Evolutionary conservation across 306 rosid species (phyloP).

Genomic region (Quercus robur): DNA sequence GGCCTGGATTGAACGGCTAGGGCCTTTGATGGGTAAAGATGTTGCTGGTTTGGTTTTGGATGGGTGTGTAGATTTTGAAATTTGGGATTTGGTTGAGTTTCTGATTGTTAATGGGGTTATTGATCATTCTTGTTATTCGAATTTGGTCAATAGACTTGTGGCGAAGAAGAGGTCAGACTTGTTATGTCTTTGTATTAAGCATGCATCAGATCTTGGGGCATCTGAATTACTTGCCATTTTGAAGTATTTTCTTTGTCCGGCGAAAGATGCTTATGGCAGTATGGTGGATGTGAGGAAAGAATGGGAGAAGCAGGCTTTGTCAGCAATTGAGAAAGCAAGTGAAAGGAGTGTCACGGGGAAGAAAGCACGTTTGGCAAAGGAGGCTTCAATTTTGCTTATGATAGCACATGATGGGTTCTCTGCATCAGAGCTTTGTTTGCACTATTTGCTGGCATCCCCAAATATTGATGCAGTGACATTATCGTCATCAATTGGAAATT

Average conservation of each 20-base stretch:
- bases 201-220: conserved; percentile 56
- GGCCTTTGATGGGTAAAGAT: conserved; percentile 41
- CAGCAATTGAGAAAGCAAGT: conserved; percentile 49
- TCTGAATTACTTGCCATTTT: conserved; percentile 58
- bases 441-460: conserved; percentile 66
- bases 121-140: conserved; percentile 41
- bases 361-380: conserved; percentile 47
- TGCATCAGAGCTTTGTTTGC: conserved; percentile 62
- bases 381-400: conserved; percentile 78
- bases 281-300: conserved; percentile 58
- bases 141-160: conserved; percentile 45
- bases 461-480: conserved; percentile 52
- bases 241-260: conserved; percentile 66
- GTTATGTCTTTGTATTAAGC: conserved; percentile 62
- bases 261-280: conserved; percentile 36
- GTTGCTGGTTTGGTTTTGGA: conserved; percentile 65
- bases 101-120: conserved; percentile 55
- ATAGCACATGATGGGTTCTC: conserved; percentile 73
- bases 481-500: conserved; percentile 53
- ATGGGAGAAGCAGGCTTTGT: conserved; percentile 73
- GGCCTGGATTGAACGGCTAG: conserved; percentile 47
- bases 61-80: conserved; percentile 53
- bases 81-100: conserved; percentile 71
- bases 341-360: conserved; percentile 33
- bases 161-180: conserved; percentile 58